phyloP scores from a whole-genome alignment of 1,284 basidiomycete genomes.

The Trichosporon sp. region DNA sequence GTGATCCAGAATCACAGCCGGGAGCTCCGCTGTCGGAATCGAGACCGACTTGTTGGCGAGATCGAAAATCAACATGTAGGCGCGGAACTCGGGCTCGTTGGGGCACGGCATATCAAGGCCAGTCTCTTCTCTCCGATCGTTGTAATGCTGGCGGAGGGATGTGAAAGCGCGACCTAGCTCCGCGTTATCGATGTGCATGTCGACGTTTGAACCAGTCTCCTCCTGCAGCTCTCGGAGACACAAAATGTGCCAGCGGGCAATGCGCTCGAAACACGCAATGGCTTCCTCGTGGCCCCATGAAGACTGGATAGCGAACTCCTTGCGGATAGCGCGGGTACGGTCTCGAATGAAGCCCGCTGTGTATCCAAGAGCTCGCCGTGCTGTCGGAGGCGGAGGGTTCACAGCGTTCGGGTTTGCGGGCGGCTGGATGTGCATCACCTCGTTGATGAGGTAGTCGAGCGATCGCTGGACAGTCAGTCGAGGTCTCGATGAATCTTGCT shows the following conservation, averaged over 20 bases:
- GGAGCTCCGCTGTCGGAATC: constrained; percentile 65
- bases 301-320: constrained; percentile 92
- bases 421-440: constrained; percentile 61
- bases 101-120: constrained; percentile 57
- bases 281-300: constrained; percentile 64
- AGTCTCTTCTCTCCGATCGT: constrained; percentile 63
- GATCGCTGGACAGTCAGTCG: constrained; percentile 58
- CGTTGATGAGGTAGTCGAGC: constrained; percentile 84
- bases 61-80: constrained; percentile 88
- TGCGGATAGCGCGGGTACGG: constrained; percentile 80
- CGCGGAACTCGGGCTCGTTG: constrained; percentile 89
- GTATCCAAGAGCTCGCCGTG: constrained; percentile 55
- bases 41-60: constrained; percentile 76
- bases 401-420: constrained; percentile 22
- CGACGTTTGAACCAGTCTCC: constrained; percentile 36
- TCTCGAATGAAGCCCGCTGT: constrained; percentile 72
- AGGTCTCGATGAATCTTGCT: background rate
- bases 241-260: constrained; percentile 88
- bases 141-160: constrained; percentile 87
- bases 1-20: constrained; percentile 62
- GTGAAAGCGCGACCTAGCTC: constrained; percentile 55
- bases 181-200: constrained; percentile 45
- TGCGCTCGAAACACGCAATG: constrained; percentile 87
- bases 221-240: constrained; percentile 67
- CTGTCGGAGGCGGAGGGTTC: constrained; percentile 23